A percentile compares a stretch with the other conserved stretches of the same genome.
These are phyloP conservation scores for Thraustochytrium striatum DNA, from an alignment of 352 stramenopile genomes.

Conservation along the genomic window DNA sequence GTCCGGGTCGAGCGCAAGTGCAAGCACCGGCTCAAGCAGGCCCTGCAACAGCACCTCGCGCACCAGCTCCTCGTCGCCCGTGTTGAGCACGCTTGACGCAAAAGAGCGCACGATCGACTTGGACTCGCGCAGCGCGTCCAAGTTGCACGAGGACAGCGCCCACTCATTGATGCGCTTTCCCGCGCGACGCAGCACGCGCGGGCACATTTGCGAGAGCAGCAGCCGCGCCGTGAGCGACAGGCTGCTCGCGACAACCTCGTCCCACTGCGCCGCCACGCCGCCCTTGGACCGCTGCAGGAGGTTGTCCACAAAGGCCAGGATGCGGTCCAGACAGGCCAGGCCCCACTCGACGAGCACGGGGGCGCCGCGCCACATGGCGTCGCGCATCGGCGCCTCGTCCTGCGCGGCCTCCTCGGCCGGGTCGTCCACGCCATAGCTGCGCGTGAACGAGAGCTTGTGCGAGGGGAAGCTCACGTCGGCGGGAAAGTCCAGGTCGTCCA, in stretches of 20 bases:
- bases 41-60: slow-evolving; percentile 1
- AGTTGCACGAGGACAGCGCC: slow-evolving; percentile 4
- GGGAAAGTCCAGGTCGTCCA: neutral
- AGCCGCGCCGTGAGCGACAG: slow-evolving; percentile 17
- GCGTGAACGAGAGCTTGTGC: neutral
- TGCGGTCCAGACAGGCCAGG: slow-evolving; percentile 10
- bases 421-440: slow-evolving; percentile 33
- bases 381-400: slow-evolving; percentile 35
- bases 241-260: slow-evolving; percentile 17
- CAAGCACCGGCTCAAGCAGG: slow-evolving; percentile 26
- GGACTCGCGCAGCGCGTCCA: slow-evolving; percentile 17
- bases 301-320: slow-evolving; percentile 28
- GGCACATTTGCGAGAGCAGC: slow-evolving; percentile 37
- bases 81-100: neutral
- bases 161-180: slow-evolving; percentile 11
- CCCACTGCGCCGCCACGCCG: slow-evolving; percentile 11
- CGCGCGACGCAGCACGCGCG: neutral
- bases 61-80: neutral
- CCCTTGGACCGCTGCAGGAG: slow-evolving; percentile 33
- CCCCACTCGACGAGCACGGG: slow-evolving; percentile 13
- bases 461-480: slow-evolving; percentile 11
- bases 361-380: slow-evolving; percentile 29
- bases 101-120: slow-evolving; percentile 33
- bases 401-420: neutral
- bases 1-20: neutral